Percentiles rank a stretch among this genome's conserved stretches.
Evolutionary conservation across 2,329 filamentous ascomycete species (phyloP).

Genomic region (Hypomyces rosellus): DNA sequence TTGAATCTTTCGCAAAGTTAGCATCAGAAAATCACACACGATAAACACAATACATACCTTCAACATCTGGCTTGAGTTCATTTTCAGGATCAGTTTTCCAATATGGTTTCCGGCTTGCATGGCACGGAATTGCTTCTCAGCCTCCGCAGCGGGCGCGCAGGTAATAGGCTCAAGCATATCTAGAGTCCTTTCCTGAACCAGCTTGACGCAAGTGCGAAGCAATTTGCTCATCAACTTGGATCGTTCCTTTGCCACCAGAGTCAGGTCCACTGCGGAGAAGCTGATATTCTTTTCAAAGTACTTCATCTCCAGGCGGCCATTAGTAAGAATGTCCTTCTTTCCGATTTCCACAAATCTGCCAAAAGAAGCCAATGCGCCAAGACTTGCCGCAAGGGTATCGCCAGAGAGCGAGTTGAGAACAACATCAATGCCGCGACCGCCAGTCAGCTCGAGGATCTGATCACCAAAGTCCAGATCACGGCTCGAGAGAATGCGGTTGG

Average conservation of each 20-base stretch:
- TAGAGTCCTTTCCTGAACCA: slow-evolving; percentile 3
- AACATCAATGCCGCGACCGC: slow-evolving; percentile 20
- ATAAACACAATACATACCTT: slow-evolving; percentile 1
- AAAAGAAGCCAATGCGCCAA: slow-evolving; percentile 4
- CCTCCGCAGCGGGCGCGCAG: slow-evolving; percentile 4
- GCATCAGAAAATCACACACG: neutral
- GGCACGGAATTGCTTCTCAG: slow-evolving; percentile 4
- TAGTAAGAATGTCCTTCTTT: slow-evolving; percentile 5
- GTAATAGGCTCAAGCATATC: slow-evolving; percentile 3
- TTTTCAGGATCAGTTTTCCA: slow-evolving; percentile 3
- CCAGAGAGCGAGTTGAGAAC: slow-evolving; percentile 24
- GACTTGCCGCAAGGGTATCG: slow-evolving; percentile 3
- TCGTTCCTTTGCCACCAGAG: slow-evolving; percentile 5
- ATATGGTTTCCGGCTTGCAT: slow-evolving; percentile 7
- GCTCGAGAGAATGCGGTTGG: slow-evolving; percentile 23
- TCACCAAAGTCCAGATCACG: slow-evolving; percentile 19
- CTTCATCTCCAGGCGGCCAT: slow-evolving; percentile 6
- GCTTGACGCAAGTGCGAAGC: slow-evolving; percentile 5
- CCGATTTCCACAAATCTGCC: slow-evolving; percentile 8
- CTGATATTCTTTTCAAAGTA: slow-evolving; percentile 5
- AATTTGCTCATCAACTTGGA: slow-evolving; percentile 3
- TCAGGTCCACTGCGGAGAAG: slow-evolving; percentile 8
- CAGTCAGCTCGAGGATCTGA: slow-evolving; percentile 16
- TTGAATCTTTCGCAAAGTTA: slow-evolving; percentile 8
- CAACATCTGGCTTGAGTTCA: slow-evolving; percentile 5